A percentile compares a stretch with the other conserved stretches of the same genome.
Conservation (phyloP, 2,329 filamentous ascomycete species). For the Penicillium sp. region DNA sequence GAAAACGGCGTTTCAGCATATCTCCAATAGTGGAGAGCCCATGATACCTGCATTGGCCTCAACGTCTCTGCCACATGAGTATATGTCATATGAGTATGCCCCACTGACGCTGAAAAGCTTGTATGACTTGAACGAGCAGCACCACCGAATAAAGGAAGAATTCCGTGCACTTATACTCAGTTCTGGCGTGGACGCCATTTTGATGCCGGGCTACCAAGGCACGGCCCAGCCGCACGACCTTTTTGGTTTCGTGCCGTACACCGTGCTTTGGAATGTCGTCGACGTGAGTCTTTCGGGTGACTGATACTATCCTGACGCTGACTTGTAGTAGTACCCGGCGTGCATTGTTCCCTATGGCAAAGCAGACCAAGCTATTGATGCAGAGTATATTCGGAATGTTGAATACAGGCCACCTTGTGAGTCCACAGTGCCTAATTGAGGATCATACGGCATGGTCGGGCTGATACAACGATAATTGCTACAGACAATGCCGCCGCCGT, state of each 20-base stretch:
- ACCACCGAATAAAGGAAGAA: slow-evolving; percentile 28
- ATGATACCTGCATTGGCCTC: slow-evolving; percentile 13
- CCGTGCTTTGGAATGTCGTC: slow-evolving; percentile 46
- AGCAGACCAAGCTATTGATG: slow-evolving; percentile 40
- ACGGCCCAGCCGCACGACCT: slow-evolving; percentile 50
- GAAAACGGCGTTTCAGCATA: slow-evolving; percentile 21
- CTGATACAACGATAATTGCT: background rate
- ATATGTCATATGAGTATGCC: slow-evolving; percentile 6
- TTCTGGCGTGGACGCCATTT: slow-evolving; percentile 45
- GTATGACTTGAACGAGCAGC: slow-evolving; percentile 41
- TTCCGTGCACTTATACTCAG: slow-evolving; percentile 41
- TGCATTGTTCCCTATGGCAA: slow-evolving; percentile 43
- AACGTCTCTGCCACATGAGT: slow-evolving; percentile 15
- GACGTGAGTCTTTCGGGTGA: slow-evolving; percentile 37
- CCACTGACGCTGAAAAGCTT: slow-evolving; percentile 35
- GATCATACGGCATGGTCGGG: background rate
- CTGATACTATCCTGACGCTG: background rate
- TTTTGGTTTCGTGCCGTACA: slow-evolving; percentile 34
- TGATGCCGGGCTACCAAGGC: slow-evolving; percentile 46
- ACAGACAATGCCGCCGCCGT: slow-evolving; percentile 22
- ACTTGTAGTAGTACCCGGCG: slow-evolving; percentile 41
- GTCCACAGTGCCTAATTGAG: background rate
- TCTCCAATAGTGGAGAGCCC: slow-evolving; percentile 40
- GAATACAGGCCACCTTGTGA: slow-evolving; percentile 18
- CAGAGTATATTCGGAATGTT: slow-evolving; percentile 10